These are phyloP conservation scores for Oryza australiensis DNA, from an alignment of 176 grass and related monocot genomes.

Conservation along the genomic window DNA sequence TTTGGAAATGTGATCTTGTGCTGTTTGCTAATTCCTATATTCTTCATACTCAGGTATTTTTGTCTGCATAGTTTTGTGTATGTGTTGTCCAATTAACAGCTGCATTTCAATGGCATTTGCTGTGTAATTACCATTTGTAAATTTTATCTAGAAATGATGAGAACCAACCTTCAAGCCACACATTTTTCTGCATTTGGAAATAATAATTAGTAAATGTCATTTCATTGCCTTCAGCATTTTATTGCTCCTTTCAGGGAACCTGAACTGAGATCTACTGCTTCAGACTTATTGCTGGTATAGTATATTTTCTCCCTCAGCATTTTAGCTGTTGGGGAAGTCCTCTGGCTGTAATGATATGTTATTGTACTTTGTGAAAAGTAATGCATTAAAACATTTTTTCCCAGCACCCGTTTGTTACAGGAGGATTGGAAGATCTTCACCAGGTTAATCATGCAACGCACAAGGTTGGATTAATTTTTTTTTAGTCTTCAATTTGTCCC, in stretches of 20 bases:
- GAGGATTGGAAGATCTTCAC: conserved; percentile 54
- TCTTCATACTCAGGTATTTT: neutral
- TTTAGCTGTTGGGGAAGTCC: neutral
- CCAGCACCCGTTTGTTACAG: conserved; percentile 91
- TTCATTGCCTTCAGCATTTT: conserved; percentile 6
- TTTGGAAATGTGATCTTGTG: neutral
- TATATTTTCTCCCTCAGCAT: neutral
- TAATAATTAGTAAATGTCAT: conserved; percentile 4
- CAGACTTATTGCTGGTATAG: conserved; percentile 47
- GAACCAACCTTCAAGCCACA: neutral
- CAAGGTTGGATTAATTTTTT: conserved; percentile 45
- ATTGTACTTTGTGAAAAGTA: conserved; percentile 11
- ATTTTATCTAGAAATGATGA: neutral
- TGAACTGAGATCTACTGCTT: conserved; percentile 41
- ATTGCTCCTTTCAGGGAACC: conserved; percentile 40
- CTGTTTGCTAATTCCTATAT: neutral
- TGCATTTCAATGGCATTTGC: neutral
- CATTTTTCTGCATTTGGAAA: neutral
- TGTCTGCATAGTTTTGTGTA: neutral
- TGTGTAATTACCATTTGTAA: neutral
- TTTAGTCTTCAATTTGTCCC: neutral
- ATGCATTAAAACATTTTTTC: conserved; percentile 32
- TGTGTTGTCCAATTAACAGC: neutral
- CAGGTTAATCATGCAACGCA: conserved; percentile 41
- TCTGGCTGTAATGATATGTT: neutral